Evolutionary conservation across 176 grass and related monocot species (phyloP).

Genomic region (Zoysia japonica): DNA sequence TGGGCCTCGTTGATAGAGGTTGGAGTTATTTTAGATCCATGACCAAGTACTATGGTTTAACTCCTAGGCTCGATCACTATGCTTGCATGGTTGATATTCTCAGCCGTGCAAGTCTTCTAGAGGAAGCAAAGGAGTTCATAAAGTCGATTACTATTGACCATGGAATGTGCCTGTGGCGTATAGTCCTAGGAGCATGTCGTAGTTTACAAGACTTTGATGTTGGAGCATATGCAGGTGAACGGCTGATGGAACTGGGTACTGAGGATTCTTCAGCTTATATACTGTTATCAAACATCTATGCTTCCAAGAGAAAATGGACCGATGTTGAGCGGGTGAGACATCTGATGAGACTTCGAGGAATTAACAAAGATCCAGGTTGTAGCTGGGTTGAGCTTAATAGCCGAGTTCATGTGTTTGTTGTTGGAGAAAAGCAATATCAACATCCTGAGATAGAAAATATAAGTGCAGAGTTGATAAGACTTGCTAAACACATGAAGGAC

Average conservation of each 20-base stretch:
- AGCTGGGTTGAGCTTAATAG: constrained; percentile 75
- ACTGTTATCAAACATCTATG: constrained; percentile 79
- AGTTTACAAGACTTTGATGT: constrained; percentile 50
- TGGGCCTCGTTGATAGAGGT: constrained; percentile 74
- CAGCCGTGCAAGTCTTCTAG: constrained; percentile 58
- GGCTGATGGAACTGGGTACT: constrained; percentile 53
- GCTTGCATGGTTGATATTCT: constrained; percentile 85
- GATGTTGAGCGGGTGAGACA: constrained; percentile 69
- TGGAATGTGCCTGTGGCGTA: constrained; percentile 72
- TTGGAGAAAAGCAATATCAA: constrained; percentile 51
- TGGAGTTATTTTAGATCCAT: constrained; percentile 77
- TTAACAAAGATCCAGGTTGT: constrained; percentile 72
- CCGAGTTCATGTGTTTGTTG: constrained; percentile 76
- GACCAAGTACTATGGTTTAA: constrained; percentile 56
- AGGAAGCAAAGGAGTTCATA: constrained; percentile 75
- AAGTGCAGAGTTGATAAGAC: constrained; percentile 55
- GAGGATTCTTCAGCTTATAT: constrained; percentile 71
- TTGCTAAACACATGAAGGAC: constrained; percentile 68
- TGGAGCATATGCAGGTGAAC: constrained; percentile 72
- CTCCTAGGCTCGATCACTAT: constrained; percentile 69
- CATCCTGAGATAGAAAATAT: constrained; percentile 60
- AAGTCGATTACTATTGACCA: constrained; percentile 64
- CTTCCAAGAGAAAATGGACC: constrained; percentile 56
- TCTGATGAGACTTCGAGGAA: constrained; percentile 65
- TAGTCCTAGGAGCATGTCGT: constrained; percentile 69